These are phyloP conservation scores for Candida ponderosae DNA, from an alignment of 805 yeast species.

Conservation along the genomic window DNA sequence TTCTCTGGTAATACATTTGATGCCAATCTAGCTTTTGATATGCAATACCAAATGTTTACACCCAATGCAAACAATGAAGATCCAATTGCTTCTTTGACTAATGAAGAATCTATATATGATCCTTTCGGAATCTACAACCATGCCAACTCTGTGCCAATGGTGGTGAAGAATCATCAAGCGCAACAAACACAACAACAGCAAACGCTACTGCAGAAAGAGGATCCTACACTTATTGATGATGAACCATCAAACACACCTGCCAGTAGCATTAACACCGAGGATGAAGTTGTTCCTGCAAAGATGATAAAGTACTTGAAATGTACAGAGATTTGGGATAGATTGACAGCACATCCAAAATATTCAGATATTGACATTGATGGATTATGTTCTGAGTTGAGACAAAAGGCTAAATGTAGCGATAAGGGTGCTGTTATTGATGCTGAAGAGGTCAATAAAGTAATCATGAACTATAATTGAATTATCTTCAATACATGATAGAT, in stretches of 20 bases:
- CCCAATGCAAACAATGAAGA: constrained; percentile 17
- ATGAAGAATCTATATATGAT: constrained; percentile 52
- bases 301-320: constrained; percentile 60
- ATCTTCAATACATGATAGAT: no score
- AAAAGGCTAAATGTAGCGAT: constrained; percentile 93
- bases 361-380: constrained; percentile 93
- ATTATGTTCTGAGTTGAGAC: constrained; percentile 78
- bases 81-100: constrained; percentile 35
- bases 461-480: constrained; percentile 9
- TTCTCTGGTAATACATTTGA: constrained; percentile 5
- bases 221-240: constrained; percentile 4
- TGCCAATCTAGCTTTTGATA: neutral
- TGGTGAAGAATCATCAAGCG: constrained; percentile 2
- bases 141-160: constrained; percentile 6
- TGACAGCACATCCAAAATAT: constrained; percentile 88
- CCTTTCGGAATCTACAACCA: constrained; percentile 30
- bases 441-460: constrained; percentile 61
- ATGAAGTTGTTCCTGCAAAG: constrained; percentile 61
- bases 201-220: constrained; percentile 1
- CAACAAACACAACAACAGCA: neutral
- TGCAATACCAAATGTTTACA: neutral
- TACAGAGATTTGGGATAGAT: constrained; percentile 93
- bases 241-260: constrained; percentile 6
- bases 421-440: constrained; percentile 83
- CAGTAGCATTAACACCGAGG: constrained; percentile 24